Conservation (phyloP, 768 basidiomycete genomes). For the Lentinula aciculospora region DNA sequence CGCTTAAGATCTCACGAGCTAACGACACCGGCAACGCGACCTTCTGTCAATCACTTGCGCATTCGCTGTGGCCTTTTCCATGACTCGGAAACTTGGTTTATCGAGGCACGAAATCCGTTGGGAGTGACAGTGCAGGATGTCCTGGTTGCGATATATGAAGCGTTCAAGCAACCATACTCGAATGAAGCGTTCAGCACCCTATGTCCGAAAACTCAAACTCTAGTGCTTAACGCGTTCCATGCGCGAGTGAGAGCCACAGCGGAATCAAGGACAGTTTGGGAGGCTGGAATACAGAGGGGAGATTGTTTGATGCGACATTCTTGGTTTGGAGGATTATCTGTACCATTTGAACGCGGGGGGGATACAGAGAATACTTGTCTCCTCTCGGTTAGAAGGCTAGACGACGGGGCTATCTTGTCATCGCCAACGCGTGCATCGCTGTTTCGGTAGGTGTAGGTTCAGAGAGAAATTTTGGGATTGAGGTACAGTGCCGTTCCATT, state of each 20-base stretch:
- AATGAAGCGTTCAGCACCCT: conserved; percentile 37
- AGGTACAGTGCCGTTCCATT: background rate
- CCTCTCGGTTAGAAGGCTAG: conserved; percentile 36
- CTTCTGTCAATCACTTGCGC: conserved; percentile 29
- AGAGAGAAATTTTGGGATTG: background rate
- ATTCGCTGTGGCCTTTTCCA: conserved; percentile 43
- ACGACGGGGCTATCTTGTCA: background rate
- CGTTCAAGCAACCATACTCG: conserved; percentile 31
- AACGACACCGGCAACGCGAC: conserved; percentile 29
- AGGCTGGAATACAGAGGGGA: conserved; percentile 37
- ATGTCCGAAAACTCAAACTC: conserved; percentile 33
- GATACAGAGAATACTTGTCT: conserved; percentile 35
- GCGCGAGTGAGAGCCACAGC: conserved; percentile 36
- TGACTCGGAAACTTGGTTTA: conserved; percentile 32
- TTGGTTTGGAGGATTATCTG: conserved; percentile 46
- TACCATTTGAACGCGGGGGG: conserved; percentile 16
- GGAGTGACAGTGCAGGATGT: conserved; percentile 52
- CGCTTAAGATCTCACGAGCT: background rate
- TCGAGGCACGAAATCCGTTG: conserved; percentile 30
- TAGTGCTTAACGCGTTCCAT: conserved; percentile 36
- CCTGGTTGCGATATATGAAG: conserved; percentile 36
- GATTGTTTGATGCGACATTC: conserved; percentile 47
- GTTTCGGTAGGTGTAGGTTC: background rate
- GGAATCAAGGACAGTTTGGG: conserved; percentile 27
- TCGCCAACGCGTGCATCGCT: background rate